A percentile compares a stretch with the other conserved stretches of the same genome.
Conservation (phyloP, 352 stramenopile species). For the Pythium aquatile region DNA sequence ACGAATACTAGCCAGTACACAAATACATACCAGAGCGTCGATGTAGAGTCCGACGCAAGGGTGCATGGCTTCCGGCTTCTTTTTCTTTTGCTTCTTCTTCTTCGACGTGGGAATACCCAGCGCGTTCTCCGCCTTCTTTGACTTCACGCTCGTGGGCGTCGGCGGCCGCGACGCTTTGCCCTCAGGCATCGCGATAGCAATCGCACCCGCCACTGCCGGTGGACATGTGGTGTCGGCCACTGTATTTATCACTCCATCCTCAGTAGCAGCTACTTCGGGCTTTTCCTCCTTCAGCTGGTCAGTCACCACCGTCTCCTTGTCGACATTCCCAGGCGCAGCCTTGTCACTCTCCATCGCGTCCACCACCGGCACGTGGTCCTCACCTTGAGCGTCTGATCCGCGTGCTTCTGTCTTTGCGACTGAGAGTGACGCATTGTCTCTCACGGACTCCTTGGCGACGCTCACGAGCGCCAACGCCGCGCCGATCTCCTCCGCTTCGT, state of each 20-base stretch:
- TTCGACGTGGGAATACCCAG: constrained; percentile 26
- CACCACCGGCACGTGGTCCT: not conserved
- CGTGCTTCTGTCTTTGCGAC: no score
- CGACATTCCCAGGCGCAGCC: not conserved
- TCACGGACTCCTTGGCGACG: not conserved
- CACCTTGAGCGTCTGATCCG: not conserved
- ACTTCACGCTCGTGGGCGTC: constrained; percentile 16
- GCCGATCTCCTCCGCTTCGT: not conserved
- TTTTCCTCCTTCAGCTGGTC: not conserved
- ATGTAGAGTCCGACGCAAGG: constrained; percentile 62
- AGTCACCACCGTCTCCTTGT: not conserved
- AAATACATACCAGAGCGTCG: constrained; percentile 46
- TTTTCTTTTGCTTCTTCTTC: constrained; percentile 33
- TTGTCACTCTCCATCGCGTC: not conserved
- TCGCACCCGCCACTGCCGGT: not conserved
- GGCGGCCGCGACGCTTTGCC: not conserved
- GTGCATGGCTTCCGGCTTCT: constrained; percentile 13
- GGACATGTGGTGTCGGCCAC: not conserved
- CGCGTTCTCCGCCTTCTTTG: constrained; percentile 15
- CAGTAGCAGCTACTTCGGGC: not conserved
- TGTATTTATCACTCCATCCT: not conserved
- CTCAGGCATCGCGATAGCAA: not conserved
- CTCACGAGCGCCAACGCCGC: constrained; percentile 5
- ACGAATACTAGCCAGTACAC: no score
- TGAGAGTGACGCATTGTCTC: not conserved